phyloP scores from a whole-genome alignment of 768 basidiomycete genomes.

The Lepiota subincarnata region DNA sequence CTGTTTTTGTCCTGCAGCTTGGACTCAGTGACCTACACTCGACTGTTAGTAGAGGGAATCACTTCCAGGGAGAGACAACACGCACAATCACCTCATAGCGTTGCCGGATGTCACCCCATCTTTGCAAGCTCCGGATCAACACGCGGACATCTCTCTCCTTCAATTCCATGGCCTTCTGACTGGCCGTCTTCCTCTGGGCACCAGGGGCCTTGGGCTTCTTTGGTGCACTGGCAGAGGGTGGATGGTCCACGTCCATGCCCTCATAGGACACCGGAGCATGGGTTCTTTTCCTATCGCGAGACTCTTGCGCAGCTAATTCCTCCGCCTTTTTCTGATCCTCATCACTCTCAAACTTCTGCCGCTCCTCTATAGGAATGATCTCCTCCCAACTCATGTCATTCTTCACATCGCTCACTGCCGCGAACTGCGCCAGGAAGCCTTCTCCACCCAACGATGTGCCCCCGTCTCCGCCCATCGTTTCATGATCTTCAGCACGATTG shows the following conservation, averaged over 20 bases:
- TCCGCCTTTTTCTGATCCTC: slow-evolving; percentile 69
- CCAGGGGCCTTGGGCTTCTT: slow-evolving; percentile 75
- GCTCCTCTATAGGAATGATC: slow-evolving; percentile 92
- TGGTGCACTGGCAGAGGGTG: slow-evolving; percentile 51
- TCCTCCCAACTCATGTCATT: slow-evolving; percentile 99
- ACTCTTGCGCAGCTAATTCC: slow-evolving; percentile 63
- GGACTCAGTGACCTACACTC: slow-evolving; percentile 72
- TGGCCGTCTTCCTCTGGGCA: slow-evolving; percentile 82
- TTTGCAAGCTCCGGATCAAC: slow-evolving; percentile 89
- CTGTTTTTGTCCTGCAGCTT: slow-evolving; percentile 94
- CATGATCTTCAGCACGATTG: slow-evolving; percentile 94
- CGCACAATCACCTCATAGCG: slow-evolving; percentile 93
- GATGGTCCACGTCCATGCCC: slow-evolving; percentile 88
- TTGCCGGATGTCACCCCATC: slow-evolving; percentile 95
- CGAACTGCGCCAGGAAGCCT: slow-evolving; percentile 92
- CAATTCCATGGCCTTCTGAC: slow-evolving; percentile 92
- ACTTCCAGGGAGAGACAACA: slow-evolving; percentile 17
- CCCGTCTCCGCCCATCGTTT: slow-evolving; percentile 83
- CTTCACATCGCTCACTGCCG: slow-evolving; percentile 95
- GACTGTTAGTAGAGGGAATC: slow-evolving; percentile 5
- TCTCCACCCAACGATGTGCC: slow-evolving; percentile 97
- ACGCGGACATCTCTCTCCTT: slow-evolving; percentile 98
- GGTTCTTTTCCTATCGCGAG: slow-evolving; percentile 74
- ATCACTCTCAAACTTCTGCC: slow-evolving; percentile 75
- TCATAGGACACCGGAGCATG: slow-evolving; percentile 88